Evolutionary conservation across 129 eudicot species (phyloP), one percentile per base, ranked within the genome.

Genomic region (Tagetes patula): DNA sequence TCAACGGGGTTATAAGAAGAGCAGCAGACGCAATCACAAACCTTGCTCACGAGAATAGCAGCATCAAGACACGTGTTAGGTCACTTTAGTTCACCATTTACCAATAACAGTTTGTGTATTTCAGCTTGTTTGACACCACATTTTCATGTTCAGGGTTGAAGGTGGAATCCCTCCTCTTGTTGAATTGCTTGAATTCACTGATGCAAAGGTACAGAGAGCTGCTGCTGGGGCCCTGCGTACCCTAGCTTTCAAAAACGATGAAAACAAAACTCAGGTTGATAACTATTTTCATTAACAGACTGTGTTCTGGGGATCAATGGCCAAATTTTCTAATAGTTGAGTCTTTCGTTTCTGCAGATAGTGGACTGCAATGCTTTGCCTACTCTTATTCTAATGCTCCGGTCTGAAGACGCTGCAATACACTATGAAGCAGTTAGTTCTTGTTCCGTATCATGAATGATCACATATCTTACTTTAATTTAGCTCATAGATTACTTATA

Each of bases 91-190:
- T 54, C 67, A 54, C 68, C 73, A 56, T 65, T 55, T 65, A 42
- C 82, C 47, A 54, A 20, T 65, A 54, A 8, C 55, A 5, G 2
- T 39, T 46, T 38, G 13, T 7, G 43, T 47, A 43, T 65, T 64
- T 5, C 77, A 65, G 61, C 42, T 72, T 40, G 63, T 52, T 12
- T 14, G 33, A 64, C 30, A 34, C 43, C 48, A 55, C 49, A 43
- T 53, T 65, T 55, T 38, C 59, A 40, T 72, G 27, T 48, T 70
- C 77, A 92, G 98, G 85, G 66, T 87, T 59, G 98, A 87, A 80
- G 98, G 96, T 65, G 98, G 94, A 42, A 92, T 92, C 54, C 96
- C 98, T 31, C 98, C 94, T 63, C 98, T 92, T 77, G 98, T 92
- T 67, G 88, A 87, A 70, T 80, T 92, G 87, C 94, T 92, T 77